Evolutionary conservation across 169 alveolate genomes (phyloP), one percentile per base, ranked within the genome.

Genomic region (Babesia caballi): DNA sequence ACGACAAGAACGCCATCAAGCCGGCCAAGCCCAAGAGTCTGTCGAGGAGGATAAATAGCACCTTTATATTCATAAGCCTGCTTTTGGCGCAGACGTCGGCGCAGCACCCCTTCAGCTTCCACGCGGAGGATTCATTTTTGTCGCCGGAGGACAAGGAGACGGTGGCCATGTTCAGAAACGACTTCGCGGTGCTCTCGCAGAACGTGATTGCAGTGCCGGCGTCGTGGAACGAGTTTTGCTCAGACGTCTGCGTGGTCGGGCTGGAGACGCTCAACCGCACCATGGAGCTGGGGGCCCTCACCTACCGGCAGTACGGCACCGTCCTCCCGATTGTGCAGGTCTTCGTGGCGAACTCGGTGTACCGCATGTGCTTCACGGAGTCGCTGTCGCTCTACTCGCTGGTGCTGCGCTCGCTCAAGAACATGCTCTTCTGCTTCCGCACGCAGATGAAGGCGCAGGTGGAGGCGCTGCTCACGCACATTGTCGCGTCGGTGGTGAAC

Each of bases 321-420:
- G 54, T 78, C 27, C 69, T 69, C 15, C 83, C 86, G 36, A 69
- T 78, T 5, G 52, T 68, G 25, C 86, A 78, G 68, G 67, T 73
- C 23, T 73, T 63, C 59, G 19, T 78, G 35, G 46, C 75, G 2
- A 73, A 78, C 70, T 66, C 86, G 14, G 40, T 78, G 35, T 78
- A 78, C 49, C 67, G 77, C 66, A 53, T 78, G 66, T 57, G 72
- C 33, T 78, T 78, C 59, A 78, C 73, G n/a, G 86, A 78, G n/a
- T 68, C 86, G 32, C 61, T 78, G 33, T 27, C 65, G 4, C 56
- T 78, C 36, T 78, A 78, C 42, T 78, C 86, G 40, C 68, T 78
- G 41, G 86, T 56, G 21, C 63, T 78, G 47, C 68, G 86, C 49
- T 23, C 69, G 14, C 53, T 78, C 52, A 51, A 73, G 33, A 78